Evolutionary conservation across 441 rosid species (phyloP), one percentile per base, ranked within the genome.

Genomic region (Eruca vesicaria): DNA sequence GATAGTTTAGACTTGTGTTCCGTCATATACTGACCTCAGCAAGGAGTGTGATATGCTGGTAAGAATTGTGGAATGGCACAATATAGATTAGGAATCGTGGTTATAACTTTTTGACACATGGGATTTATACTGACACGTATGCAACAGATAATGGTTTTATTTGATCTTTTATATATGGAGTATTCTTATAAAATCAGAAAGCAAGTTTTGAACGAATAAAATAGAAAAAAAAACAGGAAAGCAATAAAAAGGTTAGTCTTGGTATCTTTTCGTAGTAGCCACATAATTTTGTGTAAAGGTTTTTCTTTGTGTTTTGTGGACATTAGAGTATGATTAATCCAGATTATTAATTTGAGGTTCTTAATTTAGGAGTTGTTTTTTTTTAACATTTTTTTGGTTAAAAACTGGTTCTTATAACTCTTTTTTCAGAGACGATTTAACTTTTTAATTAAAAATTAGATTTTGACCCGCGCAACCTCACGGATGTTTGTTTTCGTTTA

Each of bases 31-130:
- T 35, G 63, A 16, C 59, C 59, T 56, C 67, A 66, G 41, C 62
- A 59, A 74, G 29, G 68, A 74, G 78, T 67, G 72, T 74, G 67
- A 67, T 62, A 32, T 74, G 31, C 55, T 48, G 15, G 2, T 12
- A 0, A 10, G 50, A 12, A 4, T 9, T 74, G 52, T 43, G 23
- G 67, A 45, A 33, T 32, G 29, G 4, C 59, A 73, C 50, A 65
- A 29, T 12, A 20, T 14, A 20, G 0, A 19, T 19, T 41, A 29
- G 58, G 35, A 65, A 41, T 43, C 6, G 1, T 2, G 2, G 48
- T 19, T 9, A 50, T 52, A 57, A 66, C 23, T 21, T 15, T 66
- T 66, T 43, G 66, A 66, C 72, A 58, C 52, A 32, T 66, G 6
- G 50, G 60, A 74, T 45, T 43, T 31, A 9, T 57, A 31, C 2